These are phyloP conservation scores for Nakaseomyces delphensis DNA, from an alignment of 1,139 yeast genomes.

Conservation along the genomic window DNA sequence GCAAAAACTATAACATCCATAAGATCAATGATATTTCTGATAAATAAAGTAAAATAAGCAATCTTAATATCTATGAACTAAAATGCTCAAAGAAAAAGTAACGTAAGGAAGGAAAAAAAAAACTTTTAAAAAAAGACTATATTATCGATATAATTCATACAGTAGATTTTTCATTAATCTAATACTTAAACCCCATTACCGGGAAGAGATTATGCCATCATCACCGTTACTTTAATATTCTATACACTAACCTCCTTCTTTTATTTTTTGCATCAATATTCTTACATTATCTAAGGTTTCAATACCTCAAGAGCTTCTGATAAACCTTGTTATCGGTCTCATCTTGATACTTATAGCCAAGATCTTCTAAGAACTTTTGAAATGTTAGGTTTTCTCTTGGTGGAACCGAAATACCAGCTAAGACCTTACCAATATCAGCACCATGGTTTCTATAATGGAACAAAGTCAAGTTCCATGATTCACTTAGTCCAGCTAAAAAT, in stretches of 20 bases:
- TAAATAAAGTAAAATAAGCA: too few relatives aligned
- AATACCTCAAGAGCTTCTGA: constrained; percentile 52
- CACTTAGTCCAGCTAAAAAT: constrained; percentile 62
- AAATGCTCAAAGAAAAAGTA: too few relatives aligned
- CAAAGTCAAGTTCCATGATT: constrained; percentile 83
- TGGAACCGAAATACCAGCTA: constrained; percentile 86
- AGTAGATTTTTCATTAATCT: neutral
- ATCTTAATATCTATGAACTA: too few relatives aligned
- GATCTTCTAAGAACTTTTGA: constrained; percentile 54
- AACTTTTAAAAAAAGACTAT: neutral
- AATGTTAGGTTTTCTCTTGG: constrained; percentile 55
- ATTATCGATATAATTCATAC: neutral
- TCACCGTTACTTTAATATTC: neutral
- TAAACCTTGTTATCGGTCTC: constrained; percentile 82
- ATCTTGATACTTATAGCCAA: constrained; percentile 71
- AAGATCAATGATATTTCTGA: too few relatives aligned
- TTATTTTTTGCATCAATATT: neutral
- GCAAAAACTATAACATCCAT: too few relatives aligned
- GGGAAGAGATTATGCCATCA: neutral
- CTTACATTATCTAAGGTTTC: neutral
- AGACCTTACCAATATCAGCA: constrained; percentile 82
- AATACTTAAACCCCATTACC: too few relatives aligned
- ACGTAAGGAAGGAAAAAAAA: too few relatives aligned
- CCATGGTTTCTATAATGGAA: constrained; percentile 98
- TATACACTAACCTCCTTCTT: neutral